Evolutionary conservation across 257 asterid genomes (phyloP).

Genomic region (Solanum lycopersicoides): DNA sequence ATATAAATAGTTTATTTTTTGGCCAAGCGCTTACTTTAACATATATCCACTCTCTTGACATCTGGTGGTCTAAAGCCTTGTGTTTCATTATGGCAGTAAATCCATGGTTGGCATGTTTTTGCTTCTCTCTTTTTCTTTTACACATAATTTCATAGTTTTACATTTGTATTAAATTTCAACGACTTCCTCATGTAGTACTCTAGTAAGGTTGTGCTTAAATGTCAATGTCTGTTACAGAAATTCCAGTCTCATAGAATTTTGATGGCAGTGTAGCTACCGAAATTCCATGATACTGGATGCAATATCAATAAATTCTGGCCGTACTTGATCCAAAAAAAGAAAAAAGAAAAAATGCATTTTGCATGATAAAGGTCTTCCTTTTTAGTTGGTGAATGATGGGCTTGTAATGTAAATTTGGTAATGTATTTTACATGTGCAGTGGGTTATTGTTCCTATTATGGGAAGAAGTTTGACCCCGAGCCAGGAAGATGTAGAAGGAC

Average conservation of each 20-base stretch:
- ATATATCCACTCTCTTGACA: not conserved
- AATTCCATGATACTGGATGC: not conserved
- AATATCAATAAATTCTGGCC: not conserved
- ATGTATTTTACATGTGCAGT: constrained; percentile 28
- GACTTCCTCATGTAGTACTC: not conserved
- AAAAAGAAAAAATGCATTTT: not conserved
- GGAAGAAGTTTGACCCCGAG: constrained; percentile 91
- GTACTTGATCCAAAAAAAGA: not conserved
- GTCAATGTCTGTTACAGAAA: not conserved
- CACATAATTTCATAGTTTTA: not conserved
- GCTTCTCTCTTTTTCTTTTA: not conserved
- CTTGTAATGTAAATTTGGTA: not conserved
- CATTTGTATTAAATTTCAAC: not conserved
- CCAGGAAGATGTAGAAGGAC: constrained; percentile 99
- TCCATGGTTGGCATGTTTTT: not conserved
- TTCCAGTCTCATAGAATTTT: not conserved
- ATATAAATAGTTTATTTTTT: not conserved
- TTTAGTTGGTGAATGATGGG: not conserved
- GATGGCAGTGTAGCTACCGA: not conserved
- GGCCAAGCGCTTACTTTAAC: not conserved
- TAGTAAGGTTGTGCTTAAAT: not conserved
- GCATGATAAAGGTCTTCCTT: not conserved
- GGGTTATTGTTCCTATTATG: constrained; percentile 87
- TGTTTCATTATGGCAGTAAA: not conserved
- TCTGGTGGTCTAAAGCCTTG: not conserved